Conservation (phyloP, 306 rosid genomes). For the Gastrolobium bilobum region DNA sequence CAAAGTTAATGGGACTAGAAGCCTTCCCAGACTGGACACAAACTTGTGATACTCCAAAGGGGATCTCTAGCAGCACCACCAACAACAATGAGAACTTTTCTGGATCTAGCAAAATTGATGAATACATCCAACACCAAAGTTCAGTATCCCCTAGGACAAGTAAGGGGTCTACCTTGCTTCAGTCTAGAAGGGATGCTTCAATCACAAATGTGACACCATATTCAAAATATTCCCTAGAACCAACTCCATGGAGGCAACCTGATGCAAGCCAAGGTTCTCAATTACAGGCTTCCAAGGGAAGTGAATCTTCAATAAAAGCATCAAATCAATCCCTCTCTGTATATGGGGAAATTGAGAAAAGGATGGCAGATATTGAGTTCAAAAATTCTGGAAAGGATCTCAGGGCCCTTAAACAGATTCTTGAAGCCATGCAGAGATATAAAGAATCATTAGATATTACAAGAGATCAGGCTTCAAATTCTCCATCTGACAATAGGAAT, state of each 20-base stretch:
- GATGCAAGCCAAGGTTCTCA: conserved; percentile 57
- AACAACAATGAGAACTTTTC: conserved; percentile 52
- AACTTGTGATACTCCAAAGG: conserved; percentile 49
- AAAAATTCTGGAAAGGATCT: conserved; percentile 94
- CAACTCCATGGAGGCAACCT: conserved; percentile 62
- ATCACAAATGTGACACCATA: conserved; percentile 47
- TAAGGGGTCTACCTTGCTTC: conserved; percentile 44
- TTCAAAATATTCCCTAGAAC: conserved; percentile 59
- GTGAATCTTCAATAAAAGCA: conserved; percentile 58
- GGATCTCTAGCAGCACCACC: conserved; percentile 39
- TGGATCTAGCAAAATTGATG: conserved; percentile 55
- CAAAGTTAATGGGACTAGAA: conserved; percentile 95
- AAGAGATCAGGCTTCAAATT: conserved; percentile 66
- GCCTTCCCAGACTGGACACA: conserved; percentile 61
- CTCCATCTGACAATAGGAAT: conserved; percentile 54
- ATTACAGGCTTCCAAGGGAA: conserved; percentile 53
- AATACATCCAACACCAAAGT: conserved; percentile 52
- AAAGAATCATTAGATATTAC: conserved; percentile 59
- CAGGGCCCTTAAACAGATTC: conserved; percentile 95
- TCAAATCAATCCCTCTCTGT: conserved; percentile 64
- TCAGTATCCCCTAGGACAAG: conserved; percentile 53
- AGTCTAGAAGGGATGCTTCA: conserved; percentile 56
- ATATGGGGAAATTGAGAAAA: conserved; percentile 90
- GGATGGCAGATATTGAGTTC: conserved; percentile 85
- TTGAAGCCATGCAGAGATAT: conserved; percentile 85